Evolutionary conservation across 2,329 filamentous ascomycete genomes (phyloP), one percentile per base, ranked within the genome.

Genomic region (Plectosphaerella cucumerina): DNA sequence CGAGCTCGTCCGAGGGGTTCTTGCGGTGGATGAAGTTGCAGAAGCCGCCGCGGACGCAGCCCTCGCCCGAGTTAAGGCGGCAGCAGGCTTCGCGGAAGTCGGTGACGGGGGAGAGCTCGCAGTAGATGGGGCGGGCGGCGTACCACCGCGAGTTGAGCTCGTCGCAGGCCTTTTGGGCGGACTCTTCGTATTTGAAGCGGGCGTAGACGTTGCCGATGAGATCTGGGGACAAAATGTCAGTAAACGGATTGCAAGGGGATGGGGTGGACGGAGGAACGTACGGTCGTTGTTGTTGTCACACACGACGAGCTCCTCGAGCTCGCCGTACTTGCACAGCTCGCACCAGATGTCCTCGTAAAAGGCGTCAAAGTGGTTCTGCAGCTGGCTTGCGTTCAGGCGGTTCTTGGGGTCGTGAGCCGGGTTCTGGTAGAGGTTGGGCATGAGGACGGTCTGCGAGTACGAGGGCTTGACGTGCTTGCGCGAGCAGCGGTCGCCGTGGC

Each of bases 261-360:
- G 33, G 23, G 48, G 18, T 17, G 44, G 50, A 52, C 73, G 12
- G 22, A 6, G 33, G 48, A 46, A 82, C 85, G 62, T 70, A 89
- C 86, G 93, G 68, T 99, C 94, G 74, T 99, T 99, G 74, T 97
- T 97, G 73, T 99, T 99, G 76, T 99, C 94, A 74, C 94, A 99
- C 3, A 99, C 93, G 12, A 99, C 94, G 12, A 99, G 83, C 75
- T 99, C 94, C 74, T 99, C 94, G 34, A 97, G 80, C 74, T 97
- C 90, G 60, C 94, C 94, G 70, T 95, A 99, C 74, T 96, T 91
- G 86, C 94, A 97, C 78, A 99, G 90, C 82, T 99, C 94, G 76
- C 93, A 97, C 93, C 94, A 99, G 60, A 99, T 91, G 70, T 99
- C 94, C 77, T 99, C 94, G 79, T 99, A 99, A 72, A 99, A 99